These are phyloP conservation scores for Aquilaria agallochum DNA, from an alignment of 441 rosid species.

Conservation along the genomic window DNA sequence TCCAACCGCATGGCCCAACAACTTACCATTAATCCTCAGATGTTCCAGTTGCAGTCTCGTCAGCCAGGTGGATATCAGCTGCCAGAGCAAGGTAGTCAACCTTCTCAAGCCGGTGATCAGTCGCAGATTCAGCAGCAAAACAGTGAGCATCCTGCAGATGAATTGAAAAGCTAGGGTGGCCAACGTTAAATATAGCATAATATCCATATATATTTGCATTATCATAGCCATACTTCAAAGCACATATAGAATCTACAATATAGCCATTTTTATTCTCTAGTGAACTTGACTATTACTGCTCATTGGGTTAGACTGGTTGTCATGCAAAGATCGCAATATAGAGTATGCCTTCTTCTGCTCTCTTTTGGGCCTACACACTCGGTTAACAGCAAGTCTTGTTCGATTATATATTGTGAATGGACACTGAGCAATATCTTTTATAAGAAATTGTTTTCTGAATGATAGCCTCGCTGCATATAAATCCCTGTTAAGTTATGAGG, in stretches of 20 bases:
- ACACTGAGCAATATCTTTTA: too few relatives aligned
- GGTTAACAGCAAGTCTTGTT: too few relatives aligned
- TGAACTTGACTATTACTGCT: constrained; percentile 12
- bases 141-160: constrained; percentile 14
- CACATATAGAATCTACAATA: neutral
- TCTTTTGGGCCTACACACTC: too few relatives aligned
- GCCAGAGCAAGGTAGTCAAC: constrained; percentile 16
- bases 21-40: constrained; percentile 24
- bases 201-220: too few relatives aligned
- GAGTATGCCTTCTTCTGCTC: neutral
- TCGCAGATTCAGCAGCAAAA: constrained; percentile 7
- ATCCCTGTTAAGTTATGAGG: too few relatives aligned
- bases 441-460: too few relatives aligned
- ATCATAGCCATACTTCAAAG: too few relatives aligned
- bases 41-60: constrained; percentile 21
- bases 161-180: constrained; percentile 13
- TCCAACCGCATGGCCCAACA: constrained; percentile 33
- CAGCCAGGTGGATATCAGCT: constrained; percentile 13
- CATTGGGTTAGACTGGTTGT: constrained; percentile 1
- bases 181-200: too few relatives aligned
- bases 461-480: too few relatives aligned
- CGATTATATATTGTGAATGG: too few relatives aligned
- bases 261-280: neutral
- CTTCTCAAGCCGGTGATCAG: constrained; percentile 7
- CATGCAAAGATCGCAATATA: constrained; percentile 1